phyloP scores from a whole-genome alignment of 139 green algal genomes.

The Chlamydomonas sp. region DNA sequence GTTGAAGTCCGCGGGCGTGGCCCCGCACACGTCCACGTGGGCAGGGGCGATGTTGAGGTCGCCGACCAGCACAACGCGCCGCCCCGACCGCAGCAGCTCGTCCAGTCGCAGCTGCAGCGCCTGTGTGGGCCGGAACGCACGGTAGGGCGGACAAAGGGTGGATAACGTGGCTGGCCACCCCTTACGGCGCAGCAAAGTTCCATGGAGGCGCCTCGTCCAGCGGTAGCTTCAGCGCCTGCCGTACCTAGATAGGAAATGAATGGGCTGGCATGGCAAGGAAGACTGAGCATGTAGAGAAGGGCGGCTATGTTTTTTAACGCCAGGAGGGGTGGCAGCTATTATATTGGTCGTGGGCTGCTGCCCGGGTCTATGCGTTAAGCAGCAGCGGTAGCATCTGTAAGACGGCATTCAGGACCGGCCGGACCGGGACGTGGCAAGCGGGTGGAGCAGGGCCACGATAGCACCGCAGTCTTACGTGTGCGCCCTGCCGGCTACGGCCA shows the following conservation, averaged over 20 bases:
- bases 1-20: background rate
- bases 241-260: background rate
- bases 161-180: background rate
- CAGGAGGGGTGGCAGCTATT: too few species aligned
- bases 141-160: background rate
- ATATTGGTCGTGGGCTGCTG: too few species aligned
- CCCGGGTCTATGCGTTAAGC: too few species aligned
- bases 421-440: too few species aligned
- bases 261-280: too few species aligned
- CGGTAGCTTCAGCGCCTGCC: background rate
- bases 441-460: too few species aligned
- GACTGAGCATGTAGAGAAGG: too few species aligned
- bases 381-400: too few species aligned
- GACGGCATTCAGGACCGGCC: too few species aligned
- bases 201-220: background rate
- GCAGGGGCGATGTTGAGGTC: constrained; percentile 82
- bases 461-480: too few species aligned
- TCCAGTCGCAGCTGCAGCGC: constrained; percentile 59
- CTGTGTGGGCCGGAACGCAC: background rate
- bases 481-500: too few species aligned
- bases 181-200: background rate
- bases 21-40: constrained; percentile 50
- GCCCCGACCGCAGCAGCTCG: constrained; percentile 43
- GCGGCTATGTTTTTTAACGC: too few species aligned
- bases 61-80: constrained; percentile 67